These are phyloP conservation scores for Waitea zeae DNA, from an alignment of 1,284 basidiomycete genomes.

Conservation along the genomic window DNA sequence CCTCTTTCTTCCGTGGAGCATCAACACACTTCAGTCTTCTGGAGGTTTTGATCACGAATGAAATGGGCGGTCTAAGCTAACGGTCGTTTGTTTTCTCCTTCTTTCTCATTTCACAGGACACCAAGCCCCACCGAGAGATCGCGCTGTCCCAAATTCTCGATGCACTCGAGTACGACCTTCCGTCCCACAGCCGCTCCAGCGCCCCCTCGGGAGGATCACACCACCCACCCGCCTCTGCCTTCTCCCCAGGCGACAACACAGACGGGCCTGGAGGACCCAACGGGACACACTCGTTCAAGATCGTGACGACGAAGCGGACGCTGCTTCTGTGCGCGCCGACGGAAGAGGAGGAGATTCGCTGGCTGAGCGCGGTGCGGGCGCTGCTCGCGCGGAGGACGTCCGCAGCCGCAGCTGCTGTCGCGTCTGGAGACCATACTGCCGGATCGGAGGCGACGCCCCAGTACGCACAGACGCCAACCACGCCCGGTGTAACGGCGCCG, in stretches of 20 bases:
- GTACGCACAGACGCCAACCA: too few relatives aligned
- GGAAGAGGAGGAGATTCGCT: conserved; percentile 97
- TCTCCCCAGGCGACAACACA: conserved; percentile 21
- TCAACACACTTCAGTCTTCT: conserved; percentile 2
- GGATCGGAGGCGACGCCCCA: too few relatives aligned
- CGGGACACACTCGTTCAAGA: conserved; percentile 71
- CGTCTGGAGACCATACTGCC: too few relatives aligned
- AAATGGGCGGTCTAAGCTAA: conserved; percentile 3
- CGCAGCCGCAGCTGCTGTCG: too few relatives aligned
- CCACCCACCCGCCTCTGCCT: conserved; percentile 16
- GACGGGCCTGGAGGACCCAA: conserved; percentile 23
- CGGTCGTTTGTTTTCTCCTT: conserved; percentile 2
- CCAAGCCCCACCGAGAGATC: conserved; percentile 75
- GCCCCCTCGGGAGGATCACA: conserved; percentile 12
- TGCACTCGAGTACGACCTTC: conserved; percentile 74
- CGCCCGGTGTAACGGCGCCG: too few relatives aligned
- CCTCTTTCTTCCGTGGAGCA: conserved; percentile 2
- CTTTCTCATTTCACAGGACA: conserved; percentile 42
- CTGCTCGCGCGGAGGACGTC: conserved; percentile 57
- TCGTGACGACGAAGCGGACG: conserved; percentile 88
- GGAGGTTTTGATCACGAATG: too few relatives aligned
- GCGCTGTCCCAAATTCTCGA: conserved; percentile 79
- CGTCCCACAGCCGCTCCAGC: conserved; percentile 13
- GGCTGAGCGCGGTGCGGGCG: conserved; percentile 88
- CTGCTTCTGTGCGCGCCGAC: conserved; percentile 84